Conservation (phyloP, 2,329 filamentous ascomycete species). For the Colletotrichum navitas region DNA sequence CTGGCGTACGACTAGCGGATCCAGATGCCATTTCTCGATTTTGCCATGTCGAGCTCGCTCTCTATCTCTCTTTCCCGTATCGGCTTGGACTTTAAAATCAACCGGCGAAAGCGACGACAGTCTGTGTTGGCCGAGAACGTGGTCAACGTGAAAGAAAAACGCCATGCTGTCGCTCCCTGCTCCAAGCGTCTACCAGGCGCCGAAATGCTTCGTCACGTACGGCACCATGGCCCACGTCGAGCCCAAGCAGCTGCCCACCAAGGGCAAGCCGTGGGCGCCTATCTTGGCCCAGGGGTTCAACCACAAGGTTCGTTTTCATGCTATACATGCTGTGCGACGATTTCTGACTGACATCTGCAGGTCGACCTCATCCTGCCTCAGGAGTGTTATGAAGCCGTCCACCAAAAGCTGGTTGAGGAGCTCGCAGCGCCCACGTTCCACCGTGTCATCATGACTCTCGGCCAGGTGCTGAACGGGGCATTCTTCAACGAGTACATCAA, state of each 20-base stretch:
- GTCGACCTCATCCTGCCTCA: constrained; percentile 80
- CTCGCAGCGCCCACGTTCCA: constrained; percentile 65
- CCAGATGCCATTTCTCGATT: constrained; percentile 30
- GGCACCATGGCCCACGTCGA: constrained; percentile 78
- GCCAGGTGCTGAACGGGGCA: constrained; percentile 76
- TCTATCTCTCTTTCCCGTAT: not conserved
- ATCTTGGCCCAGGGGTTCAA: constrained; percentile 75
- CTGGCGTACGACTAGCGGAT: constrained; percentile 4
- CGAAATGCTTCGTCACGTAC: constrained; percentile 82
- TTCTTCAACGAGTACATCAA: constrained; percentile 93
- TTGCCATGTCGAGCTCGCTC: constrained; percentile 5
- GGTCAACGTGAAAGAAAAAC: not conserved
- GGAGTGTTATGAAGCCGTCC: constrained; percentile 68
- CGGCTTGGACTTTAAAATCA: not conserved
- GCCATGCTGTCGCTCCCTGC: constrained; percentile 61
- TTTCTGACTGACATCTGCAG: constrained; percentile 50
- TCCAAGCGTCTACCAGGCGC: constrained; percentile 63
- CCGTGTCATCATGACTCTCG: constrained; percentile 78
- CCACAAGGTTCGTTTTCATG: constrained; percentile 68
- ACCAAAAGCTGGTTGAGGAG: constrained; percentile 61
- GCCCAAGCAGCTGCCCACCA: constrained; percentile 75
- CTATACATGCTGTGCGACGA: not conserved
- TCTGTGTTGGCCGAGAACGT: not conserved
- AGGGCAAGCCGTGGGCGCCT: constrained; percentile 81
- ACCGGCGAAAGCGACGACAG: not conserved